Evolutionary conservation across 2,329 filamentous ascomycete genomes (phyloP), one percentile per base, ranked within the genome.

Genomic region (Tolypocladium tropicale): DNA sequence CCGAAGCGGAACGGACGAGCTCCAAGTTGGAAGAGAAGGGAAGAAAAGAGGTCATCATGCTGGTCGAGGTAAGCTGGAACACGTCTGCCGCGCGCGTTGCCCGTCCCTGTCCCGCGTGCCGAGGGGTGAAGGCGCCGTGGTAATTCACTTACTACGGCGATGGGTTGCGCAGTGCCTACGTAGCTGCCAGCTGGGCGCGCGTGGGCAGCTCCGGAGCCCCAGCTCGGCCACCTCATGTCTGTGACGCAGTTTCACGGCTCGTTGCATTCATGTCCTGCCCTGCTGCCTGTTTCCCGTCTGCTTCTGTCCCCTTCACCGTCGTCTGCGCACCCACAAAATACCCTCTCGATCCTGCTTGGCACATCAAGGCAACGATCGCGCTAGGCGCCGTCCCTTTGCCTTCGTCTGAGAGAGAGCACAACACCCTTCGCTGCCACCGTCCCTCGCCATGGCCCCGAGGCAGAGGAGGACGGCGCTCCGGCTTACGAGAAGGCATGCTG

Each of bases 21-120:
- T 33, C 33, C 14, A 11, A 37, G 28, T 14, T 23, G 56, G 53
- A 56, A 52, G 52, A 57, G 61, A 59, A 58, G 61, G 53, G 52
- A 36, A 58, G 59, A 64, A 60, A 63, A 53, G 51, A 21, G 51
- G 28, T 23, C 23, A 49, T 61, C 55, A 70, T 71, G 69, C 66
- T 72, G 68, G 68, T 70, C 56, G 69, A 71, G 64, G 69, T 72
- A 63, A 68, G 69, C 70, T 36, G 41, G 25, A 51, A 25, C 46
- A 30, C 46, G 10, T 32, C 46, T 49, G 46, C 23, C n/a, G 46
- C 46, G 25, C 46, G 46, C 43, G 43, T 16, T 28, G 43, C 32
- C 25, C 11, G 30, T 32, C n/a, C 25, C 25, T 49, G 43, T 16
- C 10, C 25, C 12, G 25, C 25, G 18, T 11, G 46, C 25, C 25